Evolutionary conservation across 2,329 filamentous ascomycete genomes (phyloP), one percentile per base, ranked within the genome.

Genomic region (Phyllosticta citriasiana): DNA sequence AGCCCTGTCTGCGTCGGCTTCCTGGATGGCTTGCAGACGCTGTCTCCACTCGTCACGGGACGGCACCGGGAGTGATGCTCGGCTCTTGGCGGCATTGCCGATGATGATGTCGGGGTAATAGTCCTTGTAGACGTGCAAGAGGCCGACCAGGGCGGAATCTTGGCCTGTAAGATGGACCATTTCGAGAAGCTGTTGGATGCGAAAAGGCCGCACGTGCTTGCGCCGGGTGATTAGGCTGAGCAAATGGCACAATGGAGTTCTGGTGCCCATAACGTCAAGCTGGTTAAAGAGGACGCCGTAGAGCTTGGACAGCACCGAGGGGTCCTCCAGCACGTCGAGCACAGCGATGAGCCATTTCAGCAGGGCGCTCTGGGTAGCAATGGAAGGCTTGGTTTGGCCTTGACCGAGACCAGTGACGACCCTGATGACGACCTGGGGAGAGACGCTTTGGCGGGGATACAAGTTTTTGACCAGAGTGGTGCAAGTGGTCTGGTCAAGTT

Each of bases 51-150:
- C 83, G 3, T 78, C 77, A 70, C 93, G 87, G n/a, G 88, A 88
- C 69, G 89, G 73, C 50, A 70, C 71, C 65, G 73, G 69, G 60
- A 74, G 72, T 22, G 73, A 74, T 35, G 71, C 70, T 53, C 71
- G 69, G 66, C 66, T 73, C 50, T 67, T 70, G 30, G 84, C 82
- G 3, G 83, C 78, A 65, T 88, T 87, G 24, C 87, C 88, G 14
- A 93, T 82, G 63, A 95, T 89, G 60, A 95, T 89, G 71, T 96
- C 90, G 0, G 91, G 90, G 68, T 93, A 95, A 73, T 93, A 95
- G 71, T 93, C 90, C 70, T 94, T 94, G 77, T 87, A 95, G n/a
- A 93, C 84, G 60, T 88, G 83, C 57, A 95, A 77, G 19, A 96
- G 78, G 2, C 88, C 88, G 47, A 88, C 80, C 40, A 96, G 77